phyloP scores from a whole-genome alignment of 2,329 filamentous ascomycete species.

The Aspergillus sp. region DNA sequence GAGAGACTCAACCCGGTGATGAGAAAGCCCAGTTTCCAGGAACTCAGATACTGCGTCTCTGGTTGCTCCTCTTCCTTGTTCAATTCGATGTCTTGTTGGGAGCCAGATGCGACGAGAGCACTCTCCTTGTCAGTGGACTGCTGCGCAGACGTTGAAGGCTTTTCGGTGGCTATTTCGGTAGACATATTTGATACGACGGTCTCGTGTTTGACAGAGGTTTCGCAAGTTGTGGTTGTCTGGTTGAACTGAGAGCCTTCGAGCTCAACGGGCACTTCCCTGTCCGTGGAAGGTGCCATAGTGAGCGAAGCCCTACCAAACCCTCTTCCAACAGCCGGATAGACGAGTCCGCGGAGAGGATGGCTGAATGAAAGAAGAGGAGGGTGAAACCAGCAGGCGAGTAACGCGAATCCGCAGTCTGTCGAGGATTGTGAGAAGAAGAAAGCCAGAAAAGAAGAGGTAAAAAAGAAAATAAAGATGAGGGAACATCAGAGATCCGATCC shows the following conservation, averaged over 20 bases:
- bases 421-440: too few relatives aligned
- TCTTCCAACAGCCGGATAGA: too few relatives aligned
- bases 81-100: background rate
- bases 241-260: background rate
- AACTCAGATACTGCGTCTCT: conserved; percentile 30
- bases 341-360: too few relatives aligned
- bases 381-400: too few relatives aligned
- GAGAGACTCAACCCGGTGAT: conserved; percentile 36
- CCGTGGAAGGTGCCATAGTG: background rate
- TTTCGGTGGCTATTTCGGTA: conserved; percentile 5
- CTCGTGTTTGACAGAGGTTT: background rate
- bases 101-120: conserved; percentile 9
- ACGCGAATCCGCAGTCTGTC: too few relatives aligned
- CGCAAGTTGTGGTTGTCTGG: background rate
- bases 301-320: too few relatives aligned
- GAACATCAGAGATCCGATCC: too few relatives aligned
- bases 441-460: too few relatives aligned
- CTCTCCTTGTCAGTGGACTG: conserved; percentile 23
- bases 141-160: background rate
- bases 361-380: too few relatives aligned
- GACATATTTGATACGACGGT: background rate
- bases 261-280: background rate
- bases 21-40: conserved; percentile 32
- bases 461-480: too few relatives aligned
- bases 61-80: conserved; percentile 2